phyloP scores from a whole-genome alignment of 2,329 filamentous ascomycete genomes.

The Phialemoniopsis sp. region DNA sequence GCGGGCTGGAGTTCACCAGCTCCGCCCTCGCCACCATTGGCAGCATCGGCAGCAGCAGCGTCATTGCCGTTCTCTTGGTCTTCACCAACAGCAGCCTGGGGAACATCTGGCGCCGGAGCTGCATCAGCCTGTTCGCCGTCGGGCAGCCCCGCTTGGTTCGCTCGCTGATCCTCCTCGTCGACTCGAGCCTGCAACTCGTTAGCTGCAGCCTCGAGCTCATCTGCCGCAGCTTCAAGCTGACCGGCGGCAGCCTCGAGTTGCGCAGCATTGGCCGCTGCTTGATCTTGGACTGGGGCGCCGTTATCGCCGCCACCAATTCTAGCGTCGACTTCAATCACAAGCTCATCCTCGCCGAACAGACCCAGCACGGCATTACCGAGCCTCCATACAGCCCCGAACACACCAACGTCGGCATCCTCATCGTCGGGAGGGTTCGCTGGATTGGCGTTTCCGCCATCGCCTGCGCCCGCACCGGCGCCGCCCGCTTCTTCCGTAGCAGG shows the following conservation, averaged over 20 bases:
- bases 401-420: slow-evolving; percentile 16
- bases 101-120: no score
- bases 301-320: slow-evolving; percentile 11
- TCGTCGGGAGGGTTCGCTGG: slow-evolving; percentile 16
- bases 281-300: background rate
- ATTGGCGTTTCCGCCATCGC: slow-evolving; percentile 1
- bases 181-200: no score
- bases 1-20: slow-evolving; percentile 13
- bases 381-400: slow-evolving; percentile 11
- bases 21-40: no score
- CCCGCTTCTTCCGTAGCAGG: slow-evolving; percentile 14
- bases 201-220: slow-evolving; percentile 2
- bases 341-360: slow-evolving; percentile 6
- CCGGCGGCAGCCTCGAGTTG: slow-evolving; percentile 1
- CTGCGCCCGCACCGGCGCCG: slow-evolving; percentile 5
- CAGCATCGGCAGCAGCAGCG: no score
- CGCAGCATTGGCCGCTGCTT: background rate
- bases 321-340: slow-evolving; percentile 9
- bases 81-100: no score
- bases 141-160: no score
- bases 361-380: slow-evolving; percentile 15
- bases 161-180: no score
- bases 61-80: no score
- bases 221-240: slow-evolving; percentile 7
- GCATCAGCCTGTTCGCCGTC: no score